Evolutionary conservation across 2,329 filamentous ascomycete genomes (phyloP), one percentile per base, ranked within the genome.

Genomic region (Venturia carpophila): DNA sequence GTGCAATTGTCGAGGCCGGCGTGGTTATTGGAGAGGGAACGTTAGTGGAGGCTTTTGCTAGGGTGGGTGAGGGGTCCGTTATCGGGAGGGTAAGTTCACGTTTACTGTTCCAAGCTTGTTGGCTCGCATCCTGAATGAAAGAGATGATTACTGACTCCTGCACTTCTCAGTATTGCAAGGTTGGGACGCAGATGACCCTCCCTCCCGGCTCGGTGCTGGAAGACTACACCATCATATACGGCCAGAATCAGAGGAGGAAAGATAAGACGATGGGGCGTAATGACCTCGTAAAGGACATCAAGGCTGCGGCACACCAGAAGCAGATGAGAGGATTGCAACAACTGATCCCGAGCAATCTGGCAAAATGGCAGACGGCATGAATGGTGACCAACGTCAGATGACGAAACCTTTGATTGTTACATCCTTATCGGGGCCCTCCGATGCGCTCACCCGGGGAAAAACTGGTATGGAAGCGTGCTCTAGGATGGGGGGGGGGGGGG

Each of bases 211-310:
- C 77, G n/a, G 69, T 69, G 19, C 66, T 82, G 13, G 73, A 75
- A 1, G 79, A 81, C 67, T 82, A 73, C 66, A 79, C 76, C 3
- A 76, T 81, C 13, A 72, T 81, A 2, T 79, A 74, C 66, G 73
- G 74, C n/a, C 72, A 75, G 10, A 72, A 71, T 5, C 69, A 73
- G 68, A 72, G 73, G 13, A 71, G 79, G 27, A 63, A 75, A 7
- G 75, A 81, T 68, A 71, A 67, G 65, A 79, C 78, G 10, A 66
- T 77, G 61, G 41, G 15, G 24, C 30, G 15, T 24, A n/a, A 63
- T 7, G 13, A 27, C 67, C 65, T 68, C 67, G 39, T 76, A 9
- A 66, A 70, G 62, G 69, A 71, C 24, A 69, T 73, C 55, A 74
- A 70, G 67, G 63, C 67, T 55, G 71, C 70, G 64, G 74, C 70